Evolutionary conservation across 768 basidiomycete species (phyloP).

Genomic region (Lactarius evosmus): DNA sequence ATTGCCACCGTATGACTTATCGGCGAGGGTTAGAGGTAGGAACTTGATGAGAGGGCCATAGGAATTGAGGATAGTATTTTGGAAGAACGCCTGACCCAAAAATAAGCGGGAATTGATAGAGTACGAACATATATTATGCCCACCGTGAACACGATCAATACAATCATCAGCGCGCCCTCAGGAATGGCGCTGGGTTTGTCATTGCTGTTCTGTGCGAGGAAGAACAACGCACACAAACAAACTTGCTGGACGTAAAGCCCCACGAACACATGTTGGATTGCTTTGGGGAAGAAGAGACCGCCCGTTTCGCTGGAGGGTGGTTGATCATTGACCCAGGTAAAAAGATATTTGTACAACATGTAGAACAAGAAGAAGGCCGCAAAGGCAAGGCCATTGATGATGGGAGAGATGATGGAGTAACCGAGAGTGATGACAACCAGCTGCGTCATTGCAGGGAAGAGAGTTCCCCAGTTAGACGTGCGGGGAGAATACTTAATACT

Average conservation of each 20-base stretch:
- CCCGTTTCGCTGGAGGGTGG: conserved; percentile 73
- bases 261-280: conserved; percentile 89
- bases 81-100: conserved; percentile 56
- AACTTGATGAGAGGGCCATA: conserved; percentile 73
- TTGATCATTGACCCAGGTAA: conserved; percentile 59
- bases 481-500: conserved; percentile 74
- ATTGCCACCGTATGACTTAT: conserved; percentile 48
- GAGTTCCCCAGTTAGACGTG: conserved; percentile 71
- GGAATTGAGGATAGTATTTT: conserved; percentile 70
- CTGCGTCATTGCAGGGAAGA: conserved; percentile 71
- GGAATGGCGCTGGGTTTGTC: conserved; percentile 55
- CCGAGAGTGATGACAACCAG: conserved; percentile 77
- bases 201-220: conserved; percentile 66
- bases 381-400: conserved; percentile 88
- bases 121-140: conserved; percentile 31
- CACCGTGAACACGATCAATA: conserved; percentile 81
- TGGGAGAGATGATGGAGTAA: conserved; percentile 87
- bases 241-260: conserved; percentile 91
- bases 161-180: conserved; percentile 80
- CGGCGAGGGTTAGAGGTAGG: conserved; percentile 77
- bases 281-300: conserved; percentile 93
- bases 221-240: conserved; percentile 84
- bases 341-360: conserved; percentile 62
- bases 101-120: conserved; percentile 5
- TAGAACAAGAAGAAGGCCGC: conserved; percentile 83